Percentiles rank a stretch among this genome's conserved stretches.
These are phyloP conservation scores for Pseudogymnoascus sp. DNA, from an alignment of 2,329 filamentous ascomycete species.

Conservation along the genomic window DNA sequence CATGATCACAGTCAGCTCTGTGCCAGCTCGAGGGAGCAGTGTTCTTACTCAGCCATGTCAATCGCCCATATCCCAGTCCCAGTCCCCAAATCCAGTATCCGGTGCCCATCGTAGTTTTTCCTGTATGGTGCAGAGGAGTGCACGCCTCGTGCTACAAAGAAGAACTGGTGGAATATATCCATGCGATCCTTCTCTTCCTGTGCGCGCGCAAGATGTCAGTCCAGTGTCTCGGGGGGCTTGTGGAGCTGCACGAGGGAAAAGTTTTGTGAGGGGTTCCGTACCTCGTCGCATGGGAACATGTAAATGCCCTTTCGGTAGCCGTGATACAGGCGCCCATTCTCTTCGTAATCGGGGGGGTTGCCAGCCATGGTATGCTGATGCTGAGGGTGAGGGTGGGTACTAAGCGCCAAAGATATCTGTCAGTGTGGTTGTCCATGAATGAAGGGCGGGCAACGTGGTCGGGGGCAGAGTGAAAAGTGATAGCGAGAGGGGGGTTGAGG, in stretches of 20 bases:
- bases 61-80: slow-evolving; percentile 90
- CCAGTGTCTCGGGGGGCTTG: background rate
- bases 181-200: slow-evolving; percentile 67
- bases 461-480: slow-evolving; percentile 14
- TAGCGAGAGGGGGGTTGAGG: slow-evolving; percentile 1
- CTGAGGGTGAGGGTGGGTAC: slow-evolving; percentile 9
- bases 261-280: slow-evolving; percentile 30
- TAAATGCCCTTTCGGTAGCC: slow-evolving; percentile 60
- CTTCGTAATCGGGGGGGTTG: slow-evolving; percentile 38
- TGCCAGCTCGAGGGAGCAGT: background rate
- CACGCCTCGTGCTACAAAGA: slow-evolving; percentile 49
- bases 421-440: slow-evolving; percentile 13
- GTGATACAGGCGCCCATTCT: slow-evolving; percentile 64
- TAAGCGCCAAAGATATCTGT: background rate
- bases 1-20: background rate
- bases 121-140: slow-evolving; percentile 34
- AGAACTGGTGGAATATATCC: slow-evolving; percentile 74
- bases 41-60: slow-evolving; percentile 65
- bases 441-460: slow-evolving; percentile 17
- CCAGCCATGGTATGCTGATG: slow-evolving; percentile 1
- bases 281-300: slow-evolving; percentile 69
- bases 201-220: slow-evolving; percentile 14
- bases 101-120: slow-evolving; percentile 24
- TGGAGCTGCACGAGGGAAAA: background rate
- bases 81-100: slow-evolving; percentile 63